Conservation (phyloP, 2,329 filamentous ascomycete species). For the Amesomyces nigricolor region DNA sequence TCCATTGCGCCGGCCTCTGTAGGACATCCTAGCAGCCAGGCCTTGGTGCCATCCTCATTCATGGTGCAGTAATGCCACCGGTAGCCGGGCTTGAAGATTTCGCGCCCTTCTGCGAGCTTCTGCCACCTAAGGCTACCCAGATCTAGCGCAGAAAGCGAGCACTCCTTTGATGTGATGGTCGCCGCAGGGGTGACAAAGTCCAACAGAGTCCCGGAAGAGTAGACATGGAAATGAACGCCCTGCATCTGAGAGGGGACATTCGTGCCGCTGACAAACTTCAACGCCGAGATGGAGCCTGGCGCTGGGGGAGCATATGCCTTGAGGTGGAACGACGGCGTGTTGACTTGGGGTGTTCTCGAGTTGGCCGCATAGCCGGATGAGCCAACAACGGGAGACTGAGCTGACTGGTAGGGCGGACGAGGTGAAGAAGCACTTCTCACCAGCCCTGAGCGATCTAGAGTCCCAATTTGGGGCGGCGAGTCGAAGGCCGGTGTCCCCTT, state of each 20-base stretch:
- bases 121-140: slow-evolving; percentile 87
- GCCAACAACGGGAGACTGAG: slow-evolving; percentile 47
- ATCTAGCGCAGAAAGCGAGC: slow-evolving; percentile 84
- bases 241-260: slow-evolving; percentile 83
- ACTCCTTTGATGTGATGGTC: slow-evolving; percentile 79
- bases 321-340: slow-evolving; percentile 59
- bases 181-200: slow-evolving; percentile 92
- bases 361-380: slow-evolving; percentile 62
- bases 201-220: slow-evolving; percentile 84
- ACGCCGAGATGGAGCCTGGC: slow-evolving; percentile 80
- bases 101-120: slow-evolving; percentile 86
- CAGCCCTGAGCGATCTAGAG: slow-evolving; percentile 43
- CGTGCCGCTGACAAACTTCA: slow-evolving; percentile 83
- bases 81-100: slow-evolving; percentile 87
- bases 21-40: slow-evolving; percentile 91
- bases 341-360: slow-evolving; percentile 61
- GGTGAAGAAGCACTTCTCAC: slow-evolving; percentile 44
- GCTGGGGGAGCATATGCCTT: slow-evolving; percentile 75
- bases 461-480: slow-evolving; percentile 54
- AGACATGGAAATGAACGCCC: slow-evolving; percentile 92
- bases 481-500: slow-evolving; percentile 85
- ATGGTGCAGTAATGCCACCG: slow-evolving; percentile 98
- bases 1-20: slow-evolving; percentile 64
- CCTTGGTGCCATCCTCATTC: slow-evolving; percentile 91
- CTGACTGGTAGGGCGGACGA: slow-evolving; percentile 47